Percentiles rank a stretch among this genome's conserved stretches.
Conservation (phyloP, 768 basidiomycete genomes). For the Dioszegia aurantiaca region DNA sequence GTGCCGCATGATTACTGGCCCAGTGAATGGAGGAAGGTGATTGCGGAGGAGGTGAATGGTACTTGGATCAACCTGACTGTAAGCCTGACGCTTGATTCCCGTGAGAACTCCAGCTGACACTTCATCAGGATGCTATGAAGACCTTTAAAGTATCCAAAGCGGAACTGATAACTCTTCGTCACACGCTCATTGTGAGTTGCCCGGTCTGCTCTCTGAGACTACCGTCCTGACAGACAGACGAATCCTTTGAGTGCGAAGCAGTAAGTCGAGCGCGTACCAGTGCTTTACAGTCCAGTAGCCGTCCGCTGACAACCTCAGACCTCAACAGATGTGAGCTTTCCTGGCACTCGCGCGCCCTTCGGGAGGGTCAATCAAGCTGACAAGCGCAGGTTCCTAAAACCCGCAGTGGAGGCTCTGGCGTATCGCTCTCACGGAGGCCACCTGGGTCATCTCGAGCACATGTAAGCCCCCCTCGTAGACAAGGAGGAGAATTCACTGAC, state of each 20-base stretch:
- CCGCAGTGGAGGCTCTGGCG: neutral
- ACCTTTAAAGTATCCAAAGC: conserved; percentile 28
- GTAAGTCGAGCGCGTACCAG: neutral
- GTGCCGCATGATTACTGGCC: conserved; percentile 15
- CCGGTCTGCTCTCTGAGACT: too few species aligned
- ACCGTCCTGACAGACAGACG: too few species aligned
- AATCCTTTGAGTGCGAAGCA: neutral
- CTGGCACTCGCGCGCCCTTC: neutral
- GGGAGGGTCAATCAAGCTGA: neutral
- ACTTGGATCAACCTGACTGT: conserved; percentile 17
- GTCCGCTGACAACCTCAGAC: neutral
- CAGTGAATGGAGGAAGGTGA: conserved; percentile 11
- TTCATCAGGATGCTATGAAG: conserved; percentile 25
- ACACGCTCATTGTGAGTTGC: conserved; percentile 24
- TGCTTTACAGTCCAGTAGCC: too few species aligned
- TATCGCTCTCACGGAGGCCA: neutral
- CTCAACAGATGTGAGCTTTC: neutral
- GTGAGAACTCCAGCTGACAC: neutral
- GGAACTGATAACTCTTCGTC: conserved; percentile 27
- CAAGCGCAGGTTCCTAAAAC: neutral
- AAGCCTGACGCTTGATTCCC: conserved; percentile 1
- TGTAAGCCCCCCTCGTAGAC: too few species aligned
- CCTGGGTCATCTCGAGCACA: neutral
- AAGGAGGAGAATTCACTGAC: too few species aligned
- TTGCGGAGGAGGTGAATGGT: conserved; percentile 1